Evolutionary conservation across 495 filamentous ascomycete genomes (phyloP), one percentile per base, ranked within the genome.

Genomic region (Penicillium argentinense): DNA sequence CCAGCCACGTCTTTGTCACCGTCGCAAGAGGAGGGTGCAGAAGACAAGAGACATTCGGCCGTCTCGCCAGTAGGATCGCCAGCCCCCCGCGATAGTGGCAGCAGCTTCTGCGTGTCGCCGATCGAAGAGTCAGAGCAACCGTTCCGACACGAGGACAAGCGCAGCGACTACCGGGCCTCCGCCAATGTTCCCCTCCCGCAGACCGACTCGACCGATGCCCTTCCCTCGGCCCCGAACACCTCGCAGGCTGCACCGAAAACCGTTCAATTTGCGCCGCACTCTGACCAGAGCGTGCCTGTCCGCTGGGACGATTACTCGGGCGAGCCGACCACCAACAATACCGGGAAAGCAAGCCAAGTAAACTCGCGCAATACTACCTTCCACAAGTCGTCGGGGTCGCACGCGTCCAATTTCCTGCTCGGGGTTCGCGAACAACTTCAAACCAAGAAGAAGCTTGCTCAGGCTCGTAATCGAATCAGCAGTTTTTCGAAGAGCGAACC

Each of bases 231-330:
- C 38, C 32, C 39, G 21, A 49, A 59, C 38, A 32, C 45, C 22
- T 47, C 49, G 21, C 40, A 41, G 17, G 16, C 42, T 8, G 26
- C 16, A n/a, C 39, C 34, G 3, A 51, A 49, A 14, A n/a, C 36
- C 3, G 39, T 41, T 12, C 41, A 40, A 21, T 53, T 59, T 38
- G 27, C 63, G 11, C 39, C 49, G 11, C 24, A 37, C 4, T 22
- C 14, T 23, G 12, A 32, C 27, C 11, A 29, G 4, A 28, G 14
- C 11, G 26, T 56, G 33, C 29, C 47, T 36, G 71, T 72, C 4
- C 59, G 62, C 50, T 76, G 73, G 76, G 73, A 80, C 60, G 66
- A 68, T 29, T 77, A 69, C 47, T 75, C 77, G 1, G 72, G 71
- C 5, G 76, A 78, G 37, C 72, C 74, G 28, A 75, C 72, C 6